A percentile compares a stretch with the other conserved stretches of the same genome.
phyloP scores from a whole-genome alignment of 805 yeast species.

The Clavispora phyllophila region DNA sequence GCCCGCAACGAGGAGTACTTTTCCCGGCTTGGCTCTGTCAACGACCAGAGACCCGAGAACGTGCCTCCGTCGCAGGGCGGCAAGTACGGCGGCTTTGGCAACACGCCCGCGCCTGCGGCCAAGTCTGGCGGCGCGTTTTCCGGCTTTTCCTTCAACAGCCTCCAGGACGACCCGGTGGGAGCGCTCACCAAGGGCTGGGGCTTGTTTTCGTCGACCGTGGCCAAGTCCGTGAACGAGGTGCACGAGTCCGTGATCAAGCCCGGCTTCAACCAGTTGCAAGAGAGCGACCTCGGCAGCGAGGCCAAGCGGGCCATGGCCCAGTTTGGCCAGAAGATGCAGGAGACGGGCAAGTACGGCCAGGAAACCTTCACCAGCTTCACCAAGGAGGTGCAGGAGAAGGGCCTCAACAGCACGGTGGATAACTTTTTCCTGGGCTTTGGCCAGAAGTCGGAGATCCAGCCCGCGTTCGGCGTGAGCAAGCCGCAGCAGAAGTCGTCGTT shows the following conservation, averaged over 20 bases:
- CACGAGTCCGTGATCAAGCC: slow-evolving; percentile 89
- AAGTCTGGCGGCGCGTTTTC: slow-evolving; percentile 40
- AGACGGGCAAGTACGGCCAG: slow-evolving; percentile 73
- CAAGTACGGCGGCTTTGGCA: slow-evolving; percentile 87
- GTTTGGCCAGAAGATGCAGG: slow-evolving; percentile 91
- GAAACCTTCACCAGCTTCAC: slow-evolving; percentile 62
- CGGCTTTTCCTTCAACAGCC: slow-evolving; percentile 58
- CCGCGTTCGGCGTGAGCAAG: slow-evolving; percentile 62
- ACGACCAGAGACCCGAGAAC: slow-evolving; percentile 67
- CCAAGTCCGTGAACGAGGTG: slow-evolving; percentile 79
- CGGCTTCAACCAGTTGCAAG: slow-evolving; percentile 71
- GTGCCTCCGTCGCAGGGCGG: slow-evolving; percentile 95
- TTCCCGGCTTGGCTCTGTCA: slow-evolving; percentile 69
- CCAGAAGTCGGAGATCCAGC: slow-evolving; percentile 48
- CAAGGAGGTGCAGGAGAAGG: slow-evolving; percentile 34
- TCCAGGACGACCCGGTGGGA: slow-evolving; percentile 85
- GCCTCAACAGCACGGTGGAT: slow-evolving; percentile 28
- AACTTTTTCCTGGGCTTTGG: slow-evolving; percentile 50
- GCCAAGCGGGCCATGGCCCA: slow-evolving; percentile 93
- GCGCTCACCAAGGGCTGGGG: slow-evolving; percentile 93
- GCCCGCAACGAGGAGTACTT: slow-evolving; percentile 77
- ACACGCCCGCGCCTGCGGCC: slow-evolving; percentile 52
- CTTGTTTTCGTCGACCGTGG: slow-evolving; percentile 77
- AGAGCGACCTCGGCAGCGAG: slow-evolving; percentile 72
- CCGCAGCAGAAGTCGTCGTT: slow-evolving; percentile 58